phyloP scores from a whole-genome alignment of 2,329 filamentous ascomycete species.

The Alternaria conjuncta region DNA sequence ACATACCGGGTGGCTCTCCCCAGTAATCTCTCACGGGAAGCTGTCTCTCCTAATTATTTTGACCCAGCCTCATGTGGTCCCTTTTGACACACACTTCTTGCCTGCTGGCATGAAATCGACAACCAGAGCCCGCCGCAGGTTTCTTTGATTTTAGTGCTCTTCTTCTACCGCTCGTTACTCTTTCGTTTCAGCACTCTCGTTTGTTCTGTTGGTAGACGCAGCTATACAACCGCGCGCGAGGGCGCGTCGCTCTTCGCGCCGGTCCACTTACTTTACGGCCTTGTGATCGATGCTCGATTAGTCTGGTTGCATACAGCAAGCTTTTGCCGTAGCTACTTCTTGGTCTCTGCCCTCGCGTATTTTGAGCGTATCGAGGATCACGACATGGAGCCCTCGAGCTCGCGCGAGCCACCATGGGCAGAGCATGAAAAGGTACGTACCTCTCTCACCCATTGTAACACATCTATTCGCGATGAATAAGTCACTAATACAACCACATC shows the following conservation, averaged over 20 bases:
- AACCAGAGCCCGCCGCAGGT: constrained; percentile 32
- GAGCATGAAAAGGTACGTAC: constrained; percentile 56
- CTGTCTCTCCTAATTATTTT: constrained; percentile 22
- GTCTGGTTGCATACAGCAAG: constrained; percentile 42
- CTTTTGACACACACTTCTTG: constrained; percentile 21
- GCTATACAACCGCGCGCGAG: constrained; percentile 34
- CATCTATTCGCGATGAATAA: not conserved
- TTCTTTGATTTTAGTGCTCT: constrained; percentile 35
- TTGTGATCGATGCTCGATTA: constrained; percentile 46
- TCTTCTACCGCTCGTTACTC: constrained; percentile 33
- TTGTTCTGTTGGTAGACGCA: constrained; percentile 38
- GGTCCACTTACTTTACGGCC: constrained; percentile 41
- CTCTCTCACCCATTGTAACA: constrained; percentile 7
- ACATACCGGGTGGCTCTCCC: constrained; percentile 22
- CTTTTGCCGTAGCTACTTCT: constrained; percentile 40
- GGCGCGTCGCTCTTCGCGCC: constrained; percentile 38
- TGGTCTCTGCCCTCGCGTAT: constrained; percentile 33
- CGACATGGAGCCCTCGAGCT: constrained; percentile 48
- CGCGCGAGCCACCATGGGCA: constrained; percentile 51
- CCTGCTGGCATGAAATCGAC: constrained; percentile 39
- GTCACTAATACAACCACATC: constrained; percentile 13
- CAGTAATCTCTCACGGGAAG: constrained; percentile 20
- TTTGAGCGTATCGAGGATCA: constrained; percentile 20
- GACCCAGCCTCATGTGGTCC: constrained; percentile 21
- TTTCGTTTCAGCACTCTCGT: constrained; percentile 41